Base-by-base conservation (phyloP, 2,329 filamentous ascomycete species). In the Clathrospora elynae region DNA sequence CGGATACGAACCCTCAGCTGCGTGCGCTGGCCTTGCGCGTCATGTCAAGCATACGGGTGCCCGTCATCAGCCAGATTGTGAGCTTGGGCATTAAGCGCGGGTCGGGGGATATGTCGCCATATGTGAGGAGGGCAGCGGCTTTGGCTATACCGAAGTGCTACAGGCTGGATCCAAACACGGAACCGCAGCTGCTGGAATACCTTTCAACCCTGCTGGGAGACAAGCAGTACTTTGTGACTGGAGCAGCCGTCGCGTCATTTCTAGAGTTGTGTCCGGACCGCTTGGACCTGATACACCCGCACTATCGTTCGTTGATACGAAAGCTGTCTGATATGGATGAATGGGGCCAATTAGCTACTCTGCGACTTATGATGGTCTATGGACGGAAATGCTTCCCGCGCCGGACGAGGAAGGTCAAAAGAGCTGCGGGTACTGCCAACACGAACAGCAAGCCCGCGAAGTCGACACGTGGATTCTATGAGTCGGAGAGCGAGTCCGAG, bases 291-390 rank as follows among this genome's bases (percentile, higher is more conserved):
- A 84, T 99, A 56, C 93, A 99, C 71, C 85, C 87, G 54, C 87
- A 96, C 66, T 99, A 97, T 72, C 83, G 89, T 35, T 78, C 82
- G 23, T 75, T 99, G 51, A 85, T 95, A 51, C 88, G 84, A 68
- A 96, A 96, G 75, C 75, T 97, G 37, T 90, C 96, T 16, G 93
- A 99, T 66, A 99, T 99, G 93, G 93, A 99, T 64, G 93, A 99
- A 72, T 99, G 93, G 93, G 88, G 90, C 28, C 93, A 99, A 72
- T 71, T 97, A 39, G 87, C 90, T 2, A 88, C 88, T 2, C 66
- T 99, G 57, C 81, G 84, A 25, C 75, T 99, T 53, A 85, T 97
- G 82, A 86, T 87, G 1, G 75, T 84, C 14, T 99, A 99, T 68
- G 84, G 88, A 2, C 83, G 93, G 40, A 87, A 82, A 64, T 96